Evolutionary conservation across 2,329 filamentous ascomycete species (phyloP), one percentile per base, ranked within the genome.

Genomic region (Lachnellula occidentalis): DNA sequence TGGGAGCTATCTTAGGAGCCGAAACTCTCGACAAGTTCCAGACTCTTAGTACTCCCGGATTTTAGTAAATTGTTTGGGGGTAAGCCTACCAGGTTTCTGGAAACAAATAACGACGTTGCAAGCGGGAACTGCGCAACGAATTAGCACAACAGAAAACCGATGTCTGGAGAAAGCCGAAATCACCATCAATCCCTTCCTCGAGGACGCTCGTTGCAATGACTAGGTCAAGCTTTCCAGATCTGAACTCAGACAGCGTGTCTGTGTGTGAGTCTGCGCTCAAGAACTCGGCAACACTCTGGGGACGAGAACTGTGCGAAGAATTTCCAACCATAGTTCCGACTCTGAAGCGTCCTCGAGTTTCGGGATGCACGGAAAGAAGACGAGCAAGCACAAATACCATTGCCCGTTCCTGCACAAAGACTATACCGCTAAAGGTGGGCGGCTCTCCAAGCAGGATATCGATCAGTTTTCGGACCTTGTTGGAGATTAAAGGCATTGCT

Each of bases 81-180:
- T 11, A 31, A 31, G 27, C 27, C 27, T 31, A 31, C 27, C 73
- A 0, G 83, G 83, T 24, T 73, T 73, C 59, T 86, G 79, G 63
- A 83, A 88, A 59, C 82, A 85, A 12, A 87, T 74, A 1, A 88
- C 83, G 21, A 84, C 62, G 61, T 85, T 81, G 61, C 84, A 87
- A 3, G 78, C 78, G 65, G 58, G 79, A 64, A 87, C 77, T 31
- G 27, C 27, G 27, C 27, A 31, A 2, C 27, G 27, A 31, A 3
- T 31, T 31, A 31, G 27, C 11, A 31, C 8, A 31, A 31, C 11
- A 31, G 9, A 31, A 11, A 31, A 4, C 11, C 27, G 27, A 31
- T 31, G 9, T 31, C 27, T 31, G 27, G 27, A 31, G 27, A 11
- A 31, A 31, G 9, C 4, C 2, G 27, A 31, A 11, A 2, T 31